A percentile compares a stretch with the other conserved stretches of the same genome.
These are phyloP conservation scores for Trametes hirsuta DNA, from an alignment of 1,284 basidiomycete species.

Conservation along the genomic window DNA sequence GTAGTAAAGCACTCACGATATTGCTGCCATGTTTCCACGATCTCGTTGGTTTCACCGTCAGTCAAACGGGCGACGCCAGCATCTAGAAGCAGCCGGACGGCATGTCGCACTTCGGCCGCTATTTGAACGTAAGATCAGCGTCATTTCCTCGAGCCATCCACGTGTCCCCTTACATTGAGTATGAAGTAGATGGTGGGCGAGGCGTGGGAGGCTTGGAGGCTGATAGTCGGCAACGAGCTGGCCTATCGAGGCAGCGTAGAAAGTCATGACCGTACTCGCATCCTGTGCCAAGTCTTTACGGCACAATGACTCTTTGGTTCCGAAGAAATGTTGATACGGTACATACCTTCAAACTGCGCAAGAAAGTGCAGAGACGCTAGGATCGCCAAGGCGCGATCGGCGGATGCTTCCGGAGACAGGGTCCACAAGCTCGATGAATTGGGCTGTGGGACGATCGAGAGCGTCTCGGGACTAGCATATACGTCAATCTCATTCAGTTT, in stretches of 20 bases:
- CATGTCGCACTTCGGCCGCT: slow-evolving; percentile 73
- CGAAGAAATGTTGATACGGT: background rate
- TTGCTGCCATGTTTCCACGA: slow-evolving; percentile 74
- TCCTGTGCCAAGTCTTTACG: slow-evolving; percentile 62
- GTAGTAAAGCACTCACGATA: slow-evolving; percentile 49
- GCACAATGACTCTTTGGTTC: background rate
- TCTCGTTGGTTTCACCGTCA: slow-evolving; percentile 62
- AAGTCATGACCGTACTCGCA: slow-evolving; percentile 74
- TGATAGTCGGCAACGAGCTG: slow-evolving; percentile 64
- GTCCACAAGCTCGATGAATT: slow-evolving; percentile 59
- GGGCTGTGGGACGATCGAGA: slow-evolving; percentile 46
- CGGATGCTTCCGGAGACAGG: slow-evolving; percentile 70
- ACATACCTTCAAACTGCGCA: slow-evolving; percentile 69
- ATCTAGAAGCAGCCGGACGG: slow-evolving; percentile 77
- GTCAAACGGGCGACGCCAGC: slow-evolving; percentile 67
- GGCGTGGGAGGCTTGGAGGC: slow-evolving; percentile 69
- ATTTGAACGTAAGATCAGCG: background rate
- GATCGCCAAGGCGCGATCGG: slow-evolving; percentile 69
- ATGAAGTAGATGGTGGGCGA: slow-evolving; percentile 79
- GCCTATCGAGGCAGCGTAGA: slow-evolving; percentile 74
- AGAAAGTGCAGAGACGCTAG: slow-evolving; percentile 71
- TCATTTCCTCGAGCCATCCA: background rate
- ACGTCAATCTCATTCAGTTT: background rate
- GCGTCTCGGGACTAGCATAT: slow-evolving; percentile 38
- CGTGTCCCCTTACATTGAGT: slow-evolving; percentile 55